Base-by-base conservation (phyloP, 805 yeast genomes). In the Yarrowia deformans region DNA sequence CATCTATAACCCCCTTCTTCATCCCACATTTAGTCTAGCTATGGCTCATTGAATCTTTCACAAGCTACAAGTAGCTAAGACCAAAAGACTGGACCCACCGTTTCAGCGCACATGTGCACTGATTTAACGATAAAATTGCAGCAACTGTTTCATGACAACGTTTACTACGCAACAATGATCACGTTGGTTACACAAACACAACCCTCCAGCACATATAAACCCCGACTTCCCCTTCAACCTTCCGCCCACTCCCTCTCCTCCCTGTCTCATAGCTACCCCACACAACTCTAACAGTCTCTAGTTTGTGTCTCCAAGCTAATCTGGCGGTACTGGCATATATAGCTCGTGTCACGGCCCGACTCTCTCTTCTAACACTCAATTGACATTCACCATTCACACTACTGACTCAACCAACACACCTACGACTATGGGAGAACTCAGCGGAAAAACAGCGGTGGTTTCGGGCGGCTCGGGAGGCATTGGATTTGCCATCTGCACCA, bases 381-480 rank as follows among this genome's bases (percentile, higher is more conserved):
- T 45, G 48, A 45, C 13, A 18, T 29, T 3, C 13, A 45, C 19
- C 18, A 8, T 19, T 42, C 16, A 10, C 14, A 18, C n/a, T n/a
- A n/a, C n/a, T n/a, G n/a, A n/a, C n/a, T n/a, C 29, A 12, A 37
- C 18, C 29, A 4, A 35, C 32, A 35, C 45, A 54, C 12, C 45
- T 23, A 23, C 3, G 3, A 23, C 29, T 23, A 56, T 56, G 63
- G 63, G 63, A 56, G 63, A 56, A 56, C 37, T 56, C n/a, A 23
- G 37, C 12, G 67, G 67, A 14, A 60, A 46, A 45, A 46, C 54
- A 9, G 67, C 54, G 1, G 54, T 60, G 5, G 52, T 60, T 13
- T 23, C 67, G 12, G 67, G 67, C 23, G 67, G 67, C 13, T 45
- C 67, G 7, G 50, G 54, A 13, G 67, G 67, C 32, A 46, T 60